phyloP scores from a whole-genome alignment of 768 basidiomycete genomes.

The Mrakia gelida region DNA sequence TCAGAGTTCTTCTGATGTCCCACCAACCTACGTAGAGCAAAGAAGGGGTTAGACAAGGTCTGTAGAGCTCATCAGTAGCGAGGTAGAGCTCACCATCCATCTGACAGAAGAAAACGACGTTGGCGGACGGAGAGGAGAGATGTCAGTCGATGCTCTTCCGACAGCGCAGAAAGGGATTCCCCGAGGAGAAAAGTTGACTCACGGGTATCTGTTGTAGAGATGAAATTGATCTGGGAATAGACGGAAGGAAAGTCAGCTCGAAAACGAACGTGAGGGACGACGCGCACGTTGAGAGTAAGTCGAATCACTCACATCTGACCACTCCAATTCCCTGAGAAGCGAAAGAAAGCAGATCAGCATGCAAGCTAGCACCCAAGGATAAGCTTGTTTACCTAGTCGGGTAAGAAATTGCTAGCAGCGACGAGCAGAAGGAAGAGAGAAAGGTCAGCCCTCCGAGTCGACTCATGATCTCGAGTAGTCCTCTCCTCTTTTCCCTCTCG shows the following conservation, averaged over 20 bases:
- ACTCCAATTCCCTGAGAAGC: slow-evolving; percentile 52
- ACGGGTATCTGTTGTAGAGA: slow-evolving; percentile 16
- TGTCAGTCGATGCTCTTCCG: too few relatives aligned
- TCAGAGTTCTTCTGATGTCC: slow-evolving; percentile 72
- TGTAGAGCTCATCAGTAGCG: too few relatives aligned
- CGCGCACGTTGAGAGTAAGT: slow-evolving; percentile 68
- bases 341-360: not conserved
- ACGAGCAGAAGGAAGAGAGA: not conserved
- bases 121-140: not conserved
- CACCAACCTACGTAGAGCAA: too few relatives aligned
- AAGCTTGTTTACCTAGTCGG: not conserved
- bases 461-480: not conserved
- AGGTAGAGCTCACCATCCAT: slow-evolving; percentile 47
- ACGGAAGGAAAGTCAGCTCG: slow-evolving; percentile 2
- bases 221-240: slow-evolving; percentile 29
- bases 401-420: not conserved
- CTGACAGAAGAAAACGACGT: slow-evolving; percentile 13
- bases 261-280: not conserved
- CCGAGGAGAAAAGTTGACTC: not conserved
- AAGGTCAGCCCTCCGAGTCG: not conserved
- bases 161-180: too few relatives aligned
- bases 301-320: slow-evolving; percentile 86
- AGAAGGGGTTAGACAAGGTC: too few relatives aligned
- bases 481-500: not conserved
- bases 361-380: not conserved